phyloP scores from a whole-genome alignment of 108 stramenopile genomes.

The Nannochloropsis gaditana region DNA sequence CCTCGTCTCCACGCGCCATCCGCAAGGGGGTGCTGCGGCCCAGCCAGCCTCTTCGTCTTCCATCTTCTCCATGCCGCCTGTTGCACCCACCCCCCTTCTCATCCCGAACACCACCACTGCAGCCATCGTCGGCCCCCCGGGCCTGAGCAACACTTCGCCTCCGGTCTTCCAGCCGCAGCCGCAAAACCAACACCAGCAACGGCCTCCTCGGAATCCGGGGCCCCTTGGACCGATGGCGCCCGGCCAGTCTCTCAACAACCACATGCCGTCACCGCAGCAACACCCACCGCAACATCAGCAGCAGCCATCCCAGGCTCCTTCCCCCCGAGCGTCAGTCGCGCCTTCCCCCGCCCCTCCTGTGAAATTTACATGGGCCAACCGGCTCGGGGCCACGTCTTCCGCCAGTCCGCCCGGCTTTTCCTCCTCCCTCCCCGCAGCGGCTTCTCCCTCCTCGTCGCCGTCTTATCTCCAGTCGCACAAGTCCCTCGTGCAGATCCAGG shows the following conservation, averaged over 20 bases:
- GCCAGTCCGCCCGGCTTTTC: neutral
- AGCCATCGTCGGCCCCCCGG: neutral
- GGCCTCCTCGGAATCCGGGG: no score
- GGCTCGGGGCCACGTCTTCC: neutral
- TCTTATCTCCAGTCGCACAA: neutral
- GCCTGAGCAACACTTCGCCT: neutral
- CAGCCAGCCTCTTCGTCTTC: neutral
- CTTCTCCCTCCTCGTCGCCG: neutral
- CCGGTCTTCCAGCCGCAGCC: neutral
- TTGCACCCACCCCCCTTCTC: neutral
- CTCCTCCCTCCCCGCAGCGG: neutral
- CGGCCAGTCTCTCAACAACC: no score
- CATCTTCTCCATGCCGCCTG: neutral
- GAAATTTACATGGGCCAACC: neutral
- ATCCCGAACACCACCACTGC: neutral
- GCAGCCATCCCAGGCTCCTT: neutral
- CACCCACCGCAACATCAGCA: neutral
- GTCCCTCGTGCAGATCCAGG: neutral
- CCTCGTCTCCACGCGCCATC: neutral
- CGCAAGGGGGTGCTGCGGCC: neutral
- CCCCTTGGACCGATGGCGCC: no score
- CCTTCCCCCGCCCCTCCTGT: neutral
- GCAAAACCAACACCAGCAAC: neutral
- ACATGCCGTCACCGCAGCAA: neutral
- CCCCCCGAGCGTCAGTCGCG: neutral